Evolutionary conservation across 352 stramenopile species (phyloP).

Genomic region (Phytophthora sp.): DNA sequence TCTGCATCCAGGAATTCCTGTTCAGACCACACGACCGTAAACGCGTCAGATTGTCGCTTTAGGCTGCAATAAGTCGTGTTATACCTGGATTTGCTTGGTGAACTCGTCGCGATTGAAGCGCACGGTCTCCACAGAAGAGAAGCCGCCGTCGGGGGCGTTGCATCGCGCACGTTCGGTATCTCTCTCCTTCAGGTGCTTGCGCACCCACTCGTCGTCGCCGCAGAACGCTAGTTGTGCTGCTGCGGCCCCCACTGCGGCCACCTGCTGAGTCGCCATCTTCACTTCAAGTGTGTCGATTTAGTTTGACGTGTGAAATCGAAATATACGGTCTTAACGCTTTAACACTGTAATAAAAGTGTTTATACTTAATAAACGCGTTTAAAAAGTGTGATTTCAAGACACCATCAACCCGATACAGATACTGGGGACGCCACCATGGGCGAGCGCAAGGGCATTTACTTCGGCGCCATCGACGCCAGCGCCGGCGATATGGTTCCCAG

Average conservation of each 20-base stretch:
- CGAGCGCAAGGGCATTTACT: slow-evolving; percentile 86
- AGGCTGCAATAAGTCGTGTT: background rate
- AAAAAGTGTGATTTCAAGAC: background rate
- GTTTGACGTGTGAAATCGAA: slow-evolving; percentile 18
- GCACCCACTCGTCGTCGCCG: slow-evolving; percentile 66
- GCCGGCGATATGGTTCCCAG: slow-evolving; percentile 48
- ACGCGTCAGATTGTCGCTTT: background rate
- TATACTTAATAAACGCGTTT: too few relatives aligned
- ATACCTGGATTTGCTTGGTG: slow-evolving; percentile 58
- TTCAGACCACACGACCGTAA: background rate
- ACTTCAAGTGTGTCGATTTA: slow-evolving; percentile 20
- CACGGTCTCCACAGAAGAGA: slow-evolving; percentile 41
- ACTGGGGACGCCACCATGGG: slow-evolving; percentile 41
- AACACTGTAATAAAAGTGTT: too few relatives aligned
- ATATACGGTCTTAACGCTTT: too few relatives aligned
- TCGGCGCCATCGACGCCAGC: slow-evolving; percentile 64
- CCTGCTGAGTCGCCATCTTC: slow-evolving; percentile 7
- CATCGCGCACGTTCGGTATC: slow-evolving; percentile 45
- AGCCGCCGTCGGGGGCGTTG: slow-evolving; percentile 38
- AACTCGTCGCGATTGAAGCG: slow-evolving; percentile 70
- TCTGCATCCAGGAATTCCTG: slow-evolving; percentile 70
- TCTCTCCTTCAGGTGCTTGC: slow-evolving; percentile 42
- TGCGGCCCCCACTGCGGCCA: background rate
- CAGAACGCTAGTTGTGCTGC: slow-evolving; percentile 34
- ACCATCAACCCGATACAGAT: slow-evolving; percentile 3